These are phyloP conservation scores for Ochromonas danica DNA, from an alignment of 108 stramenopile genomes.

Conservation along the genomic window DNA sequence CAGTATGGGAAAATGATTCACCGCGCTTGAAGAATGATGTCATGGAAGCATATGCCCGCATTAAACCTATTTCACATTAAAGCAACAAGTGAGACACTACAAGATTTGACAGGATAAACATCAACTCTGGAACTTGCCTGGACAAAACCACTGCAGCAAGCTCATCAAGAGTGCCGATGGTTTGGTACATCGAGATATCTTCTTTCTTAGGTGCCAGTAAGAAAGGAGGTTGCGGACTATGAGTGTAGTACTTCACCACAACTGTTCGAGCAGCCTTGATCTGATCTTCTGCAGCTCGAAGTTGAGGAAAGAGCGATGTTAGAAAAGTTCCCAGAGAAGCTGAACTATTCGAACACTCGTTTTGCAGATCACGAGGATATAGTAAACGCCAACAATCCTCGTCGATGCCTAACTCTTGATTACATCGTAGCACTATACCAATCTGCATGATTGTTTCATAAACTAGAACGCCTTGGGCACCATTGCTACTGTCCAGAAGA, in stretches of 20 bases:
- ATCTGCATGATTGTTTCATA: conserved; percentile 12
- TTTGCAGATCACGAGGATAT: conserved; percentile 6
- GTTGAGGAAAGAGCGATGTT: conserved; percentile 20
- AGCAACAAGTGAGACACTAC: not conserved
- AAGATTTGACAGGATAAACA: not conserved
- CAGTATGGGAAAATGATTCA: no score
- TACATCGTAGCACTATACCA: conserved; percentile 3
- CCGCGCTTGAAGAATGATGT: not conserved
- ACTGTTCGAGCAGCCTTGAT: not conserved
- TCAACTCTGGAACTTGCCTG: not conserved
- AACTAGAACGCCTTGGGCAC: conserved; percentile 4
- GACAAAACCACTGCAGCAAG: not conserved
- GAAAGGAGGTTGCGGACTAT: not conserved
- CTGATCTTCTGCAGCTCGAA: not conserved
- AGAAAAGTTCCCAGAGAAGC: not conserved
- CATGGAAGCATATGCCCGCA: not conserved
- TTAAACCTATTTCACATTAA: not conserved
- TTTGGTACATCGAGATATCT: not conserved
- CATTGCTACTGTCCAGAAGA: not conserved
- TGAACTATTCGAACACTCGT: not conserved
- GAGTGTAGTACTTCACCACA: conserved; percentile 1
- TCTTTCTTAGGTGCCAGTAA: not conserved
- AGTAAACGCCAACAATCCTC: conserved; percentile 32
- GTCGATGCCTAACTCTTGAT: not conserved
- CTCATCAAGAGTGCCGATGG: conserved; percentile 1